Conservation (phyloP, 2,329 filamentous ascomycete genomes). For the Ceratocystis cubensis region DNA sequence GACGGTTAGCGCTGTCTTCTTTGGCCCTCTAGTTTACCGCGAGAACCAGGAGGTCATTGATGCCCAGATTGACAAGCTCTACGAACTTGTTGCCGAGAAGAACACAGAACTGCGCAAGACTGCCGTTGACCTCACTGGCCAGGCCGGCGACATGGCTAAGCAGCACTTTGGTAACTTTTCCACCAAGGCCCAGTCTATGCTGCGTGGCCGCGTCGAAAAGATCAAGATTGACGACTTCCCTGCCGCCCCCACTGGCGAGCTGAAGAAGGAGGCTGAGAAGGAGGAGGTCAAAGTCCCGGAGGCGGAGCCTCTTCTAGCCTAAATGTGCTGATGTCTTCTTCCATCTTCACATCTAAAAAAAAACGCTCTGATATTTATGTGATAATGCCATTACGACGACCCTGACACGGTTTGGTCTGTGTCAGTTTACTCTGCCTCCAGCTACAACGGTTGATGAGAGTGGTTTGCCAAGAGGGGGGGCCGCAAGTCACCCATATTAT, state of each 20-base stretch:
- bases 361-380: neutral
- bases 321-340: neutral
- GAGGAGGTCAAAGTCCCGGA: neutral
- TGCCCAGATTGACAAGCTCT: constrained; percentile 44
- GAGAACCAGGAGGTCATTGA: constrained; percentile 60
- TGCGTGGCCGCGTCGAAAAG: constrained; percentile 38
- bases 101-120: constrained; percentile 49
- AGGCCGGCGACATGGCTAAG: constrained; percentile 52
- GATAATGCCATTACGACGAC: neutral
- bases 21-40: constrained; percentile 51
- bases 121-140: constrained; percentile 51
- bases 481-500: too few species aligned
- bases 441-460: neutral
- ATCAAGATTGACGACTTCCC: constrained; percentile 32
- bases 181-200: constrained; percentile 52
- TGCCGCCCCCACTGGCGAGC: constrained; percentile 30
- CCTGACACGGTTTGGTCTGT: neutral
- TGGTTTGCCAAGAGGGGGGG: too few species aligned
- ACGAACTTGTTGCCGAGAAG: constrained; percentile 48
- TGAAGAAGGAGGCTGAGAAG: constrained; percentile 23
- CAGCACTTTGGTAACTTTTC: constrained; percentile 57
- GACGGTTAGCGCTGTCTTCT: constrained; percentile 46
- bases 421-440: neutral
- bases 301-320: constrained; percentile 16
- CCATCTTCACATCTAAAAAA: neutral